Evolutionary conservation across 257 asterid species (phyloP).

Genomic region (Lantana camara): DNA sequence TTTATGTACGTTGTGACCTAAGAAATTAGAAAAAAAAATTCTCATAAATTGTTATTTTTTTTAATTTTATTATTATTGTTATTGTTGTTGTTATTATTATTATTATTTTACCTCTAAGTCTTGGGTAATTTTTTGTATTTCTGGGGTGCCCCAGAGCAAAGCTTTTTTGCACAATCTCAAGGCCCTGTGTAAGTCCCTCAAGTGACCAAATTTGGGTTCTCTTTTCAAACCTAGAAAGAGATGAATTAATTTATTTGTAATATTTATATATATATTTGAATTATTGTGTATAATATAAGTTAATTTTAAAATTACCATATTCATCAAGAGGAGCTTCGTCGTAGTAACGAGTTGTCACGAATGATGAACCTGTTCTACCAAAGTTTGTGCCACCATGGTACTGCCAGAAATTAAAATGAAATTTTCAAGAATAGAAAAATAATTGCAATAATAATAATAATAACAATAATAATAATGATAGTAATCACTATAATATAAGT

Average conservation of each 20-base stretch:
- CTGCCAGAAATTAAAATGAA: constrained; percentile 36
- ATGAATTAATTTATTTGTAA: background rate
- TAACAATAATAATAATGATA: too few species aligned
- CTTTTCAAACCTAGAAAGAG: constrained; percentile 57
- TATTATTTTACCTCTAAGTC: constrained; percentile 65
- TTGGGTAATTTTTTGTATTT: constrained; percentile 34
- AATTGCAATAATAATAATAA: too few species aligned
- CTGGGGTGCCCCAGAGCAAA: constrained; percentile 69
- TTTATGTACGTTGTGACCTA: constrained; percentile 75
- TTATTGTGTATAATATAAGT: background rate
- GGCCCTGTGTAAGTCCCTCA: constrained; percentile 82
- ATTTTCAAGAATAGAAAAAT: background rate
- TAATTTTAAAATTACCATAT: constrained; percentile 47
- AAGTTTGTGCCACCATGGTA: constrained; percentile 91
- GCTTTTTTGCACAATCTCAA: constrained; percentile 72
- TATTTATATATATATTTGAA: background rate
- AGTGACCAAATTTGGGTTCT: constrained; percentile 90
- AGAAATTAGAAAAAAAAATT: too few species aligned
- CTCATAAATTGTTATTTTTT: too few species aligned
- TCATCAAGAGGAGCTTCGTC: constrained; percentile 99
- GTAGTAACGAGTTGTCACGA: constrained; percentile 89
- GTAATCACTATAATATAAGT: too few species aligned
- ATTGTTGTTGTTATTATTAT: too few species aligned
- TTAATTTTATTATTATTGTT: too few species aligned
- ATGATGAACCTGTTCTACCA: constrained; percentile 83